Evolutionary conservation across 768 basidiomycete species (phyloP), one percentile per base, ranked within the genome.

Genomic region (Mycena capillaripes): DNA sequence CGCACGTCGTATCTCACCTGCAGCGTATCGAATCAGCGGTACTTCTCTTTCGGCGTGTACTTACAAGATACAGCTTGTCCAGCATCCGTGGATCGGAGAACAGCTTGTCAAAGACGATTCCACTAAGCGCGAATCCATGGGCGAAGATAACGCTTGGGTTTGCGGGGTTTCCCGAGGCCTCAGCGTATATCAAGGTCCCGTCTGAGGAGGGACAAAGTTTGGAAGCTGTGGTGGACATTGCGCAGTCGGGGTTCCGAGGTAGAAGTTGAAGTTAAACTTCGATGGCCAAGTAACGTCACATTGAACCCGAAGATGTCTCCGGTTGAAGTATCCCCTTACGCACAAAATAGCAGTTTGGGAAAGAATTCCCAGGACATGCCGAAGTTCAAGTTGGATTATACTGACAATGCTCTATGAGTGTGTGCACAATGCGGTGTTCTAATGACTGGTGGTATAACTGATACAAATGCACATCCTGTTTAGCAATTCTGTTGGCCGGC

Each of bases 131-230:
- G 65, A 84, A 75, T 8, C 83, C 83, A 66, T 81, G 83, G 3
- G 80, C 78, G 72, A 83, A 83, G 61, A 84, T 79, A 32, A 83
- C 70, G 36, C 78, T 72, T 21, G 79, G 82, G 69, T 80, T 81
- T 30, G 76, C 57, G 25, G 79, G 75, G 65, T 83, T 75, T 11
- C 82, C 82, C 1, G 76, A 70, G 2, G 80, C 79, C 46, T 82
- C 78, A 9, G 83, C 81, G 72, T 78, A 82, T 62, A 84, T 77
- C 46, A 61, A 57, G 25, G 81, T 81, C 23, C 82, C 82, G 67
- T 83, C 83, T 32, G 77, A 59, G 27, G 82, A 82, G 29, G 70
- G 71, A 53, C 80, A 76, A 25, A 72, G 32, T 32, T 69, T 68
- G 61, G 71, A 55, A 14, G 38, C n/a, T 21, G 55, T 29, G 0